These are phyloP conservation scores for Hortiboletus rubellus DNA, from an alignment of 1,284 basidiomycete species.

Conservation along the genomic window DNA sequence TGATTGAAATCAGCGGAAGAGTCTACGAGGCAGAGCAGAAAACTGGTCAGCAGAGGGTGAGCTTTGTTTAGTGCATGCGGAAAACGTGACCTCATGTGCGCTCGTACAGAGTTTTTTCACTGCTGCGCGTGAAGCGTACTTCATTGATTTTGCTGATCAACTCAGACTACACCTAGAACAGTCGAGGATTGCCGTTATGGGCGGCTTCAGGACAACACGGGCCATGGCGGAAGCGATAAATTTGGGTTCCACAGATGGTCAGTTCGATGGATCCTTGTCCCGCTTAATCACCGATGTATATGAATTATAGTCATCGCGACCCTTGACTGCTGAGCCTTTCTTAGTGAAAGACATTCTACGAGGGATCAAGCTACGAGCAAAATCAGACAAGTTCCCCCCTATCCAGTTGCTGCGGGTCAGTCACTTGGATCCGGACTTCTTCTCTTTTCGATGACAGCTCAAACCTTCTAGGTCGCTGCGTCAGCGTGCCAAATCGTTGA, in stretches of 20 bases:
- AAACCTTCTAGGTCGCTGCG: constrained; percentile 28
- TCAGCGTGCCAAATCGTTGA: constrained; percentile 33
- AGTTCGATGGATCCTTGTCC: constrained; percentile 3
- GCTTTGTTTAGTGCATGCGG: constrained; percentile 17
- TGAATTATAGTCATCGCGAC: constrained; percentile 40
- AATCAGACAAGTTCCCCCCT: constrained; percentile 28
- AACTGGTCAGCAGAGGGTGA: constrained; percentile 15
- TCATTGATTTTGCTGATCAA: constrained; percentile 42
- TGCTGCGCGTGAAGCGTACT: constrained; percentile 41
- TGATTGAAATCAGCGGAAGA: constrained; percentile 51
- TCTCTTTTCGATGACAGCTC: neutral
- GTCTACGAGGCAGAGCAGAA: constrained; percentile 41
- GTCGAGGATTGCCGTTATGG: constrained; percentile 45
- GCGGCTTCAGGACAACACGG: constrained; percentile 44
- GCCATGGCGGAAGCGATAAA: constrained; percentile 44
- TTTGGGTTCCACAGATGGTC: constrained; percentile 32
- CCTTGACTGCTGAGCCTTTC: constrained; percentile 45
- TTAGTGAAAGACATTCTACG: constrained; percentile 40
- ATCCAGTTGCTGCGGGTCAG: constrained; percentile 34
- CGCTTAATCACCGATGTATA: neutral
- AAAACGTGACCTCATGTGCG: neutral
- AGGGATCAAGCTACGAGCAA: constrained; percentile 36
- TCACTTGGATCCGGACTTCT: neutral
- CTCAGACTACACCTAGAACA: constrained; percentile 38
- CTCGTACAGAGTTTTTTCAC: constrained; percentile 33